Percentiles rank a stretch among this genome's conserved stretches.
Evolutionary conservation across 805 yeast genomes (phyloP).

Genomic region (Danielia oregonensis): DNA sequence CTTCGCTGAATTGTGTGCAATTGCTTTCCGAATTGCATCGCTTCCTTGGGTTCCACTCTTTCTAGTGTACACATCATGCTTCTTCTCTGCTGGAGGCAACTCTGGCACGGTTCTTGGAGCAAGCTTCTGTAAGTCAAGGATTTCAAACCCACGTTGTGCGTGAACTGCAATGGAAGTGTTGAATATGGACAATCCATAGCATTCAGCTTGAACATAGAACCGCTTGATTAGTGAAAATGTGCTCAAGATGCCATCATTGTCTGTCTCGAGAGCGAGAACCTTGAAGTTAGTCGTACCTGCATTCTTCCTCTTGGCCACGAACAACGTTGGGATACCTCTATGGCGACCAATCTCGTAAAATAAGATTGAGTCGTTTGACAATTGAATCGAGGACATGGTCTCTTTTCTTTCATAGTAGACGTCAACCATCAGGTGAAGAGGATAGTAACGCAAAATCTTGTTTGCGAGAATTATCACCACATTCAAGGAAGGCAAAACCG

Average conservation of each 20-base stretch:
- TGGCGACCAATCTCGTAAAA: conserved; percentile 71
- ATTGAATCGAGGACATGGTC: conserved; percentile 42
- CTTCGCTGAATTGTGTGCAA: conserved; percentile 37
- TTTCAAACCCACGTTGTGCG: conserved; percentile 63
- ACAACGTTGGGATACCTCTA: conserved; percentile 54
- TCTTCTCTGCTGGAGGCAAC: conserved; percentile 26
- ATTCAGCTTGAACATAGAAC: conserved; percentile 52
- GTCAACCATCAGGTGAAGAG: conserved; percentile 56
- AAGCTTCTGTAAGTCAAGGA: conserved; percentile 55
- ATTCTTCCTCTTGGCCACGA: conserved; percentile 52
- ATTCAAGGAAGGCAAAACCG: conserved; percentile 54
- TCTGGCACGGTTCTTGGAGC: conserved; percentile 59
- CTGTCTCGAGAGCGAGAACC: conserved; percentile 55
- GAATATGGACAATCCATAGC: conserved; percentile 59
- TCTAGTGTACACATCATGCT: conserved; percentile 30
- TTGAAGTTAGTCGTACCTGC: conserved; percentile 48
- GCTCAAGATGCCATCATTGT: conserved; percentile 46
- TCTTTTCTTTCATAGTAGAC: conserved; percentile 48
- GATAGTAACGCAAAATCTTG: conserved; percentile 56
- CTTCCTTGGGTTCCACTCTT: conserved; percentile 13
- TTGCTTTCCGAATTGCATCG: conserved; percentile 37
- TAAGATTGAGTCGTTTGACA: conserved; percentile 46
- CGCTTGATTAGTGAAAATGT: conserved; percentile 37
- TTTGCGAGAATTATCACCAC: conserved; percentile 57
- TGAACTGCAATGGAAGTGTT: conserved; percentile 65